These are phyloP conservation scores for Nyctanthes arbortristis DNA, from an alignment of 257 asterid genomes.

Conservation along the genomic window DNA sequence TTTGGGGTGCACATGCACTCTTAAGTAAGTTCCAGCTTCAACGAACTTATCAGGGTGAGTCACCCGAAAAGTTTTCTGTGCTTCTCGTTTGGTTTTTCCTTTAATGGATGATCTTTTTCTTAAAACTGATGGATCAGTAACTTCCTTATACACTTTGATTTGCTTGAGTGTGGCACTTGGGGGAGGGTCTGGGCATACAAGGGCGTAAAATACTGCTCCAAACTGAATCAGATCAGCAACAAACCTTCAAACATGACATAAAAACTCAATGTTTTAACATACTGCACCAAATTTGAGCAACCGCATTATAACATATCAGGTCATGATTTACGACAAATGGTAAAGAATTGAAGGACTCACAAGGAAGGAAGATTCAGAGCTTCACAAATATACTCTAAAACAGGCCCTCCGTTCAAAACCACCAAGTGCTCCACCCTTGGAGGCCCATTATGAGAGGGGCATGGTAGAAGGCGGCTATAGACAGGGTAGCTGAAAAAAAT, in stretches of 20 bases:
- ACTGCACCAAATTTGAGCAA: constrained; percentile 21
- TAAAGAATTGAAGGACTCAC: constrained; percentile 47
- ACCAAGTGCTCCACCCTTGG: constrained; percentile 92
- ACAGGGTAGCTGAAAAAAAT: constrained; percentile 52
- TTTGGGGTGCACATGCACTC: constrained; percentile 95
- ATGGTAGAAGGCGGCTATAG: constrained; percentile 82
- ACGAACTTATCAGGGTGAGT: constrained; percentile 61
- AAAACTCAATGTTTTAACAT: constrained; percentile 25
- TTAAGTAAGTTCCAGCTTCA: constrained; percentile 88
- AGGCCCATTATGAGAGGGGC: constrained; percentile 72
- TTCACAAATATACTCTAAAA: constrained; percentile 58
- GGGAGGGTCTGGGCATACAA: constrained; percentile 95
- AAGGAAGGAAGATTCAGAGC: constrained; percentile 72
- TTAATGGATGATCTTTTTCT: constrained; percentile 68
- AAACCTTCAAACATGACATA: constrained; percentile 52
- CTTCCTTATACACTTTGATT: constrained; percentile 57
- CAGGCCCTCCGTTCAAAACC: constrained; percentile 80
- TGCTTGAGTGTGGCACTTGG: constrained; percentile 77
- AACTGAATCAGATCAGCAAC: constrained; percentile 93
- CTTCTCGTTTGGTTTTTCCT: constrained; percentile 88
- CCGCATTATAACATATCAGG: constrained; percentile 12
- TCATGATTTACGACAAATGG: constrained; percentile 12
- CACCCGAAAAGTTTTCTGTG: constrained; percentile 82
- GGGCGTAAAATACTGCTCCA: constrained; percentile 91
- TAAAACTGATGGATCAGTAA: constrained; percentile 70